phyloP scores from a whole-genome alignment of 495 filamentous ascomycete species.

The Viridothelium virens region DNA sequence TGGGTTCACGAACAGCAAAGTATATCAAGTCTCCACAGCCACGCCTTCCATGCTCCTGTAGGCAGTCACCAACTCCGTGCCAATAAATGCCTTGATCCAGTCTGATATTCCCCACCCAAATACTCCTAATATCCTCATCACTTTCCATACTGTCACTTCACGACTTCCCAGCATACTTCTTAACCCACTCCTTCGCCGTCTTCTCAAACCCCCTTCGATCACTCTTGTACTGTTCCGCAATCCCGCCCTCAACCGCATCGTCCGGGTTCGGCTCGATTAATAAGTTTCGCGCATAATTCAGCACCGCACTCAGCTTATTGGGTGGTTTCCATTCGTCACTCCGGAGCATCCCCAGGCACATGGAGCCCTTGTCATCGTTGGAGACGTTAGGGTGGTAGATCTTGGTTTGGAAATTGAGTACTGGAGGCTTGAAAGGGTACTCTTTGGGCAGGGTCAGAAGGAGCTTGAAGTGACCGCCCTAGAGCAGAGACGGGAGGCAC shows the following conservation, averaged over 20 bases:
- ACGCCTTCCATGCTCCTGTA: background rate
- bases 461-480: constrained; percentile 75
- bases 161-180: constrained; percentile 57
- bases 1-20: background rate
- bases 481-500: background rate
- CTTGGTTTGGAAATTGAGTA: constrained; percentile 80
- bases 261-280: constrained; percentile 85
- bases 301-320: constrained; percentile 65
- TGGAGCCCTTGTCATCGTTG: constrained; percentile 83
- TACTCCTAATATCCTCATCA: background rate
- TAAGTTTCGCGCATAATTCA: constrained; percentile 70
- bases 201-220: constrained; percentile 71
- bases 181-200: constrained; percentile 72
- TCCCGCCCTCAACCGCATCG: constrained; percentile 81
- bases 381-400: constrained; percentile 98
- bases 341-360: constrained; percentile 86
- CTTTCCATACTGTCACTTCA: constrained; percentile 9
- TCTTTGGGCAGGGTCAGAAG: constrained; percentile 68
- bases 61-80: background rate
- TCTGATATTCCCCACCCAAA: background rate
- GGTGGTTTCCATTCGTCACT: constrained; percentile 92
- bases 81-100: background rate
- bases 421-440: constrained; percentile 93
- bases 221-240: constrained; percentile 76
- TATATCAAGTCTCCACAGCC: background rate